Percentiles rank a stretch among this genome's conserved stretches.
phyloP scores from a whole-genome alignment of 2,329 filamentous ascomycete genomes.

The Emericellopsis atlantica region DNA sequence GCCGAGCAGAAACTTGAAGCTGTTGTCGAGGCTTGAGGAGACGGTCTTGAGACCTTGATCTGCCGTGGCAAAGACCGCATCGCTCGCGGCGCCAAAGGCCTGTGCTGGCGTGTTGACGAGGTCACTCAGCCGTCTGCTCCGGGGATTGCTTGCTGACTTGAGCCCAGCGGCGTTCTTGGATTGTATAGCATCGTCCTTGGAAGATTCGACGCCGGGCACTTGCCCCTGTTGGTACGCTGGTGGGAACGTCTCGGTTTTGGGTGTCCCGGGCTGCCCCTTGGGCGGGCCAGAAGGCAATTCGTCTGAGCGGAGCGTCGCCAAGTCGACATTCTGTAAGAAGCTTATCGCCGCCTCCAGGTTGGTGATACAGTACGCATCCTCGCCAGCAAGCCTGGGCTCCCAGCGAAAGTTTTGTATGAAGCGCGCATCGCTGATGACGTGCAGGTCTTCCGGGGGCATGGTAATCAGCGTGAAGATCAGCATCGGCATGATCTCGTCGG shows the following conservation, averaged over 20 bases:
- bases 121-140: conserved; percentile 70
- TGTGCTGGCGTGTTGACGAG: conserved; percentile 76
- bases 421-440: conserved; percentile 85
- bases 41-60: conserved; percentile 91
- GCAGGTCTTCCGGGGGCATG: conserved; percentile 70
- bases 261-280: conserved; percentile 39
- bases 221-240: conserved; percentile 39
- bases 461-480: conserved; percentile 94
- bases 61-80: conserved; percentile 75
- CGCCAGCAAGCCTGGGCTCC: conserved; percentile 75
- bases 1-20: conserved; percentile 86
- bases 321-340: conserved; percentile 89
- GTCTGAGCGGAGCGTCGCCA: conserved; percentile 75
- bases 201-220: conserved; percentile 18
- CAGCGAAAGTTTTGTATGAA: conserved; percentile 91
- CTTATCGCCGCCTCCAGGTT: conserved; percentile 91
- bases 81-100: conserved; percentile 69
- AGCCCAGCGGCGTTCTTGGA: conserved; percentile 23
- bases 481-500: conserved; percentile 93
- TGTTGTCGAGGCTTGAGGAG: conserved; percentile 78
- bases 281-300: conserved; percentile 57
- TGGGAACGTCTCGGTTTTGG: conserved; percentile 41
- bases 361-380: conserved; percentile 90
- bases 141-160: conserved; percentile 32
- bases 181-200: conserved; percentile 19